Base-by-base conservation (phyloP, 192 early-diverging fungal genomes). In the Backusella psychrophila region DNA sequence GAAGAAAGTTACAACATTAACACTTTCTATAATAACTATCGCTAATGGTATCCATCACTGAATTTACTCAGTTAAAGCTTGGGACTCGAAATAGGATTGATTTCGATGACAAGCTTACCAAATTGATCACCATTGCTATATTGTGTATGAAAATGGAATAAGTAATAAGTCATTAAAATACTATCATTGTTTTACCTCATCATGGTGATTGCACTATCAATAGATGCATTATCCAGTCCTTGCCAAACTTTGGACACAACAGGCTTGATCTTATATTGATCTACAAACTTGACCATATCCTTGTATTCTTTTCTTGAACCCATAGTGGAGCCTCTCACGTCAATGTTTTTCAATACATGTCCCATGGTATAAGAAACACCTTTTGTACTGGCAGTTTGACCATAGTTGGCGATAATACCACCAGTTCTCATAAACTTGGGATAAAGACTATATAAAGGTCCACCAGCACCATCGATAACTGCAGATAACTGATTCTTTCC, bases 391-490 rank as follows among this genome's bases (percentile, higher is more conserved):
- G 86, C 84, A 3, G 89, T 89, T 66, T 90, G 87, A 26, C 92
- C 92, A 73, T 91, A 93, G 12, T 82, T 80, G 21, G 80, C 81
- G 42, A 94, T 83, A 36, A 83, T 88, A 17, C 90, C 90, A 26
- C 89, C 89, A 6, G 70, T 39, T 15, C 78, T 63, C 74, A 89
- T 78, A 35, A 91, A 71, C 9, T 78, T 77, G 4, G 80, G 67
- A 78, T 87, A 90, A 5, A 78, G 44, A 12, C 39, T 75, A 53
- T 81, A 59, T 12, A 85, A 82, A 14, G 84, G 80, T 35, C 91
- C 91, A 31, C 90, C 86, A 35, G 91, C 90, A 17, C 93, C 89
- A 73, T 94, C 93, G 69, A 94, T 87, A 3, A 93, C 79, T 19
- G 84, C 80, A 49, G 89, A 81, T 41, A 93, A 80, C 11, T 19